Evolutionary conservation across 768 basidiomycete species (phyloP).

Genomic region (Erythrobasidium yunnanense): DNA sequence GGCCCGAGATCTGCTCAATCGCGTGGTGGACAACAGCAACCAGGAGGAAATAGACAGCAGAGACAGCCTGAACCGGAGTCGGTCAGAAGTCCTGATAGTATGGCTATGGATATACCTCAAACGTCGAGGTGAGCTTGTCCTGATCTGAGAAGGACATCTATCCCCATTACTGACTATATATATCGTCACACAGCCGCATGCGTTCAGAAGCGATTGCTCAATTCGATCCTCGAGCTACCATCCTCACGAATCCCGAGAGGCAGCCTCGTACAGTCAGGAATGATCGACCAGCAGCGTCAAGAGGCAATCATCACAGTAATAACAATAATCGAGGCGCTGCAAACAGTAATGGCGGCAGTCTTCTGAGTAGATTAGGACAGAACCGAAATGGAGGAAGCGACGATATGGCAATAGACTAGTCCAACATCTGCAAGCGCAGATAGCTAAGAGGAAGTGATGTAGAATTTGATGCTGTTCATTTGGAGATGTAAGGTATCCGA

Average conservation of each 20-base stretch:
- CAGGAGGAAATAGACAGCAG: too few species aligned
- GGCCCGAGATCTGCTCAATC: too few species aligned
- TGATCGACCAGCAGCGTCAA: background rate
- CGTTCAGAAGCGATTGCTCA: conserved; percentile 1
- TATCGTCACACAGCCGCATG: background rate
- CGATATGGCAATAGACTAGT: background rate
- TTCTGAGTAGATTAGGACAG: background rate
- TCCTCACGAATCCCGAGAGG: background rate
- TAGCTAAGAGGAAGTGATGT: too few species aligned
- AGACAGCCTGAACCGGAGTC: too few species aligned
- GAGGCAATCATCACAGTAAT: background rate
- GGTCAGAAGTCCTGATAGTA: too few species aligned
- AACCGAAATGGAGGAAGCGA: background rate
- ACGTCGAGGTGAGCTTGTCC: too few species aligned
- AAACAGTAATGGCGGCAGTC: background rate
- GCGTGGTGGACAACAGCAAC: too few species aligned
- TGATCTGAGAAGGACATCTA: too few species aligned
- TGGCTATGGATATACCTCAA: background rate
- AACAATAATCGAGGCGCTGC: background rate
- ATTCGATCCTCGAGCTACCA: conserved; percentile 5
- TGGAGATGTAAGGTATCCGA: too few species aligned
- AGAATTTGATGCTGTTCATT: too few species aligned
- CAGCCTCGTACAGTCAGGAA: background rate
- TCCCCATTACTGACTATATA: background rate
- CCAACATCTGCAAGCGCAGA: too few species aligned